Evolutionary conservation across 2,329 filamentous ascomycete genomes (phyloP).

Genomic region (Penicillium sclerotigenum): DNA sequence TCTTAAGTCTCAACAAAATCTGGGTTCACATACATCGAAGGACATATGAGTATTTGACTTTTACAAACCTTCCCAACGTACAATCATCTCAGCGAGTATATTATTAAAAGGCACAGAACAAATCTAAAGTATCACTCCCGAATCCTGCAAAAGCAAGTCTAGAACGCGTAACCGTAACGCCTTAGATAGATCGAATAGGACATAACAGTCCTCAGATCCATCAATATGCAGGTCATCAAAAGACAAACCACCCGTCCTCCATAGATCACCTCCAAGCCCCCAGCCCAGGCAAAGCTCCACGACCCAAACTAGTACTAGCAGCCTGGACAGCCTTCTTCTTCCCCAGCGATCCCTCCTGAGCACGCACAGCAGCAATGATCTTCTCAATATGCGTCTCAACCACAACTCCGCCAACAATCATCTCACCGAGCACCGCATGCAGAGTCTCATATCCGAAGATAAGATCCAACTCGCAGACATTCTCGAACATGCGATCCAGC

Average conservation of each 20-base stretch:
- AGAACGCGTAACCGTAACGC: slow-evolving; percentile 12
- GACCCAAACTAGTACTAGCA: slow-evolving; percentile 38
- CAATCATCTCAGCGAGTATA: background rate
- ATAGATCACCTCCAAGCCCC: slow-evolving; percentile 39
- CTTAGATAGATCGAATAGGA: slow-evolving; percentile 2
- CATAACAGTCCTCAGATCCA: background rate
- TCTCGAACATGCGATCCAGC: slow-evolving; percentile 91
- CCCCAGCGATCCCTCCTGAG: slow-evolving; percentile 42
- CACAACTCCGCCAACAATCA: slow-evolving; percentile 93
- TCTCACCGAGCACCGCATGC: slow-evolving; percentile 85
- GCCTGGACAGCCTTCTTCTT: slow-evolving; percentile 46
- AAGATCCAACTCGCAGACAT: slow-evolving; percentile 95
- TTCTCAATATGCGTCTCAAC: slow-evolving; percentile 87
- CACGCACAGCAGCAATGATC: slow-evolving; percentile 79
- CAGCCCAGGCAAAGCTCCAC: slow-evolving; percentile 38
- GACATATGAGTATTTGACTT: background rate
- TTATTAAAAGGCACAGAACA: background rate
- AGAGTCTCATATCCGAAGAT: slow-evolving; percentile 99
- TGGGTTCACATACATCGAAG: background rate
- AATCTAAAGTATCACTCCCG: background rate
- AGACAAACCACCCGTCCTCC: background rate
- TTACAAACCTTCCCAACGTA: background rate
- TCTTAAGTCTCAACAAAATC: too few species aligned
- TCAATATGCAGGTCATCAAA: slow-evolving; percentile 1
- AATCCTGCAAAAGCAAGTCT: background rate